Base-by-base conservation (phyloP, 441 rosid genomes). In the Pelargonium citronellum region DNA sequence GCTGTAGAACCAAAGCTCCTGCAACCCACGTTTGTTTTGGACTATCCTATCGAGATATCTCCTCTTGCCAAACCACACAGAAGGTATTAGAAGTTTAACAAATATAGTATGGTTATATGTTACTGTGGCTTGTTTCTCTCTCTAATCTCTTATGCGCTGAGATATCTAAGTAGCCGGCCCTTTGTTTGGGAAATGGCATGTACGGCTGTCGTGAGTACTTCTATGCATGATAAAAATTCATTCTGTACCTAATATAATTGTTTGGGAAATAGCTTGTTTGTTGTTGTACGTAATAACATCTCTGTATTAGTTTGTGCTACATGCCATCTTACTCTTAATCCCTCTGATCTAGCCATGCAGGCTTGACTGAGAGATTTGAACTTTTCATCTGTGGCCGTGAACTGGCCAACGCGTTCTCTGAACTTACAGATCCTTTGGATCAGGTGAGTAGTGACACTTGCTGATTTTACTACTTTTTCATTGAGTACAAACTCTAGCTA, bases 331-430 rank as follows among this genome's bases (percentile, higher is more conserved):
- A 39, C 47, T 49, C 34, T 37, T 51, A 43, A 22, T 63, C 67
- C 67, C 71, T 67, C 65, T 24, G 51, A 60, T 70, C 67, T 74
- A 91, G 96, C 72, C 78, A 67, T 71, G 74, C 74, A 74, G 84
- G 91, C 75, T 85, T 91, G 87, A 87, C 95, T 17, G 99, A 91
- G 84, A 89, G 97, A 83, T 94, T 94, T 76, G 96, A 94, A 80
- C 94, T 91, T 72, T 94, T 94, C 82, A 87, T 94, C 10, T 90
- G 95, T 30, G 96, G 99, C 67, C 95, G 96, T 55, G 99, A 94
- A 82, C 77, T 91, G 82, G 99, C 97, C 67, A 94, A 94, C 71
- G 99, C 96, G 78, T 94, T 94, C 73, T 91, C 96, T 62, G 99
- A 91, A 80, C 77, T 90, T 77, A 94, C 96, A 57, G 99, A 94